These are phyloP conservation scores for Solanum hybrid DNA, from an alignment of 305 asterid genomes.

Conservation along the genomic window DNA sequence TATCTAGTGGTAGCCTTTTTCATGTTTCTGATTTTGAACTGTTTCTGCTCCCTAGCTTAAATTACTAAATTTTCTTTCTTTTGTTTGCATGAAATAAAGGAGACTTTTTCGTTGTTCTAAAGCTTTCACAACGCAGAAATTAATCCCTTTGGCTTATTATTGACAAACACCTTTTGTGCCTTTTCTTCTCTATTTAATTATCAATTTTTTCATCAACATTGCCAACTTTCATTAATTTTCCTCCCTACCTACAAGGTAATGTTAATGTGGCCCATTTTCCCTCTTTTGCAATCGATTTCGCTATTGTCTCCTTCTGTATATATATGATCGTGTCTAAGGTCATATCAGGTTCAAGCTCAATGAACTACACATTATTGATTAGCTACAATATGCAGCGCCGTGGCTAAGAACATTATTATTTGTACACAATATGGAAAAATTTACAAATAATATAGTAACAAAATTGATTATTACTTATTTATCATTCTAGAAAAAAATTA, in stretches of 20 bases:
- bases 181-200: neutral
- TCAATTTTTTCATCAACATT: neutral
- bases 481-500: neutral
- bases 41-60: neutral
- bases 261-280: neutral
- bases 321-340: neutral
- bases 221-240: neutral
- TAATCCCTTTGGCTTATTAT: neutral
- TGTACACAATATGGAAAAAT: neutral
- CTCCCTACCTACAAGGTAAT: neutral
- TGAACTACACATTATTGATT: no score
- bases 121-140: neutral
- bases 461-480: neutral
- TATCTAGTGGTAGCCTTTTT: conserved; percentile 13
- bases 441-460: neutral
- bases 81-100: neutral
- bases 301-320: neutral
- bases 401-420: neutral
- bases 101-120: neutral
- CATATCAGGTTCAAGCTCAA: neutral
- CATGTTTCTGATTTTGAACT: neutral
- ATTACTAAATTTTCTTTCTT: neutral
- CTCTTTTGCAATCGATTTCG: neutral
- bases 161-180: neutral
- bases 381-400: neutral